Percentiles rank a stretch among this genome's conserved stretches.
Conservation (phyloP, 331 rosid genomes). For the Quercus phellos region DNA sequence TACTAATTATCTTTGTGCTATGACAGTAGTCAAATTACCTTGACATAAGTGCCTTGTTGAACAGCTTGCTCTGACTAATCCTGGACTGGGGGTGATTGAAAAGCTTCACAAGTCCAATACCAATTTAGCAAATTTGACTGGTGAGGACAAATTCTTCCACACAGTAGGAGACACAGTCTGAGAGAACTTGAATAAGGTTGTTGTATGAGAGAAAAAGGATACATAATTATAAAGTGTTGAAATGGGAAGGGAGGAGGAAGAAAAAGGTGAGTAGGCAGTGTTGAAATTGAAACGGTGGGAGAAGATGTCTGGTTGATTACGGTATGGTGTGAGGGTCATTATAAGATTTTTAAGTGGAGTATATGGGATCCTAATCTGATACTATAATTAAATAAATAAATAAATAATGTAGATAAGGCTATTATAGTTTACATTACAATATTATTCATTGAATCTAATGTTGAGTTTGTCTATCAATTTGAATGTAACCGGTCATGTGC, state of each 20-base stretch:
- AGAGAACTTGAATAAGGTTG: constrained; percentile 4
- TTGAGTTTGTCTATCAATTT: no score
- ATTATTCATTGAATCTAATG: no score
- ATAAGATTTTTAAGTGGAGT: neutral
- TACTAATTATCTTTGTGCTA: neutral
- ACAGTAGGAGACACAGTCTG: constrained; percentile 64
- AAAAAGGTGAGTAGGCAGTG: neutral
- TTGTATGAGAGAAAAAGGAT: neutral
- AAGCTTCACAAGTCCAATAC: constrained; percentile 64
- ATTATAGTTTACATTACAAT: neutral
- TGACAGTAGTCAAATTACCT: constrained; percentile 1
- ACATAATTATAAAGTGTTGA: neutral
- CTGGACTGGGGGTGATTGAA: constrained; percentile 63
- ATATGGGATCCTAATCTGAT: constrained; percentile 16
- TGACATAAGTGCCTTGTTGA: constrained; percentile 23
- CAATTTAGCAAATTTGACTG: constrained; percentile 44
- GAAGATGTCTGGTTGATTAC: neutral
- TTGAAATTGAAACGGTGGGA: neutral
- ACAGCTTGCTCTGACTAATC: constrained; percentile 80
- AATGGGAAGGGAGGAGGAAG: constrained; percentile 4
- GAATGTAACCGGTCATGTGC: no score
- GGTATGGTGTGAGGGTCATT: neutral
- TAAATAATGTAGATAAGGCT: neutral
- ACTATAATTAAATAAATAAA: neutral
- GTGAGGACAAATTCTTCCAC: constrained; percentile 40